Conservation (phyloP, 1,284 basidiomycete species). For the Pseudozyma hubeiensis region DNA sequence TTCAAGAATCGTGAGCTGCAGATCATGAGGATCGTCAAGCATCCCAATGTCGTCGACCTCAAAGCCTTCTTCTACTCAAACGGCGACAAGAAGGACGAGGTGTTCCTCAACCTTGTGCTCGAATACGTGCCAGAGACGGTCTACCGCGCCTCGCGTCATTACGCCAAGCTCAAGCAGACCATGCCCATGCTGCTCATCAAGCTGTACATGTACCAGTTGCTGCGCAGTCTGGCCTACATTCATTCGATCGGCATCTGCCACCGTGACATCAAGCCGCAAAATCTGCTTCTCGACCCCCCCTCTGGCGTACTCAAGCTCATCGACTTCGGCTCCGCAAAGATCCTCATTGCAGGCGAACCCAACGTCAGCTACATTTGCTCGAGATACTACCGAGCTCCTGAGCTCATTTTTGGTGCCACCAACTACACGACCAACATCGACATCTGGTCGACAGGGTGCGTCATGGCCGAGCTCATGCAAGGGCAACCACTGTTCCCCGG, state of each 20-base stretch:
- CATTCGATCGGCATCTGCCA: constrained; percentile 90
- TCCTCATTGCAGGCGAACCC: constrained; percentile 94
- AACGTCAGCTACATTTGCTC: constrained; percentile 99
- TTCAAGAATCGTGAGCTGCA: constrained; percentile 99
- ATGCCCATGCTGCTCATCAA: constrained; percentile 99
- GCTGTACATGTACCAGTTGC: constrained; percentile 95
- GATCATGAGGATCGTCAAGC: constrained; percentile 97
- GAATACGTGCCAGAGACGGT: constrained; percentile 99
- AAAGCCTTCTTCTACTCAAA: constrained; percentile 99
- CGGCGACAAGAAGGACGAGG: constrained; percentile 99
- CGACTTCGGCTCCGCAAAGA: constrained; percentile 99
- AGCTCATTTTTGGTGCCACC: constrained; percentile 99
- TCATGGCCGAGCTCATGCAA: constrained; percentile 99
- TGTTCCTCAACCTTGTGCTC: constrained; percentile 98
- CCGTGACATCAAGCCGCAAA: constrained; percentile 99
- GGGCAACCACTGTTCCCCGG: constrained; percentile 98
- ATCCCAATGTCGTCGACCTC: constrained; percentile 98
- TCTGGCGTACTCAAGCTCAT: constrained; percentile 97
- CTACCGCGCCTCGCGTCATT: constrained; percentile 97
- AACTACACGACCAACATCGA: constrained; percentile 99
- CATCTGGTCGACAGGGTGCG: constrained; percentile 99
- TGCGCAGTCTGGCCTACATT: constrained; percentile 96
- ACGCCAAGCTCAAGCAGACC: constrained; percentile 98
- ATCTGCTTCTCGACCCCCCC: constrained; percentile 93
- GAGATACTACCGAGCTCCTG: constrained; percentile 97